A percentile compares a stretch with the other conserved stretches of the same genome.
Evolutionary conservation across 768 basidiomycete species (phyloP).

Genomic region (Paxillus rubicundulus): DNA sequence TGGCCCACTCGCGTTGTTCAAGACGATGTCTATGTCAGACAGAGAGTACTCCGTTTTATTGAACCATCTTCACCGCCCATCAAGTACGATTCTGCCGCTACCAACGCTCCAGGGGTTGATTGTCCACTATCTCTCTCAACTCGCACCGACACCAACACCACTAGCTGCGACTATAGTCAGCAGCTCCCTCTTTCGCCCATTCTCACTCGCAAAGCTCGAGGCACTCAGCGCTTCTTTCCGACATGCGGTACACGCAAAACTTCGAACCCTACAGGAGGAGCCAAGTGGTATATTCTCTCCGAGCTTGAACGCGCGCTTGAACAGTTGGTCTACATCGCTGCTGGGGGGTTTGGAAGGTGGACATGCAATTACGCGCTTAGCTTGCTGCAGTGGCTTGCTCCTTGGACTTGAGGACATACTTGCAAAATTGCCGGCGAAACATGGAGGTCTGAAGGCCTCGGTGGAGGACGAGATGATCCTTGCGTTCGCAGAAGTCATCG

Average conservation of each 20-base stretch:
- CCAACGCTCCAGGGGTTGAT: conserved; percentile 27
- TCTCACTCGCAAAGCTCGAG: conserved; percentile 28
- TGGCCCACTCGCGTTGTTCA: not conserved
- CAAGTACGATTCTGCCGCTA: conserved; percentile 12
- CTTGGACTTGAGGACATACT: conserved; percentile 56
- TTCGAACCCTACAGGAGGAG: conserved; percentile 23
- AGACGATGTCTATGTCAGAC: conserved; percentile 8
- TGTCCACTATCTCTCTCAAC: conserved; percentile 27
- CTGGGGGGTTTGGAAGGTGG: conserved; percentile 66
- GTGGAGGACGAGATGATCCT: conserved; percentile 69
- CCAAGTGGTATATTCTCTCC: conserved; percentile 31
- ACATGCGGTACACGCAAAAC: conserved; percentile 31
- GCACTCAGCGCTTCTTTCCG: conserved; percentile 29
- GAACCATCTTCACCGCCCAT: conserved; percentile 26
- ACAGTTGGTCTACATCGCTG: conserved; percentile 50
- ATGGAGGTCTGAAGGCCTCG: conserved; percentile 34
- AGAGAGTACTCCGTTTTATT: conserved; percentile 25
- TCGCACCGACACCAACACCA: conserved; percentile 30
- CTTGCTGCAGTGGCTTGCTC: conserved; percentile 62
- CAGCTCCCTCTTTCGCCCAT: conserved; percentile 30
- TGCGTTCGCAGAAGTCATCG: conserved; percentile 72
- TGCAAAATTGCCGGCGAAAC: conserved; percentile 32
- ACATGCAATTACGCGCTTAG: conserved; percentile 57
- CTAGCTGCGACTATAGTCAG: conserved; percentile 32
- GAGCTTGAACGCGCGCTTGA: conserved; percentile 39